Conservation (phyloP, 306 rosid genomes). For the Echinosophora koreensis region DNA sequence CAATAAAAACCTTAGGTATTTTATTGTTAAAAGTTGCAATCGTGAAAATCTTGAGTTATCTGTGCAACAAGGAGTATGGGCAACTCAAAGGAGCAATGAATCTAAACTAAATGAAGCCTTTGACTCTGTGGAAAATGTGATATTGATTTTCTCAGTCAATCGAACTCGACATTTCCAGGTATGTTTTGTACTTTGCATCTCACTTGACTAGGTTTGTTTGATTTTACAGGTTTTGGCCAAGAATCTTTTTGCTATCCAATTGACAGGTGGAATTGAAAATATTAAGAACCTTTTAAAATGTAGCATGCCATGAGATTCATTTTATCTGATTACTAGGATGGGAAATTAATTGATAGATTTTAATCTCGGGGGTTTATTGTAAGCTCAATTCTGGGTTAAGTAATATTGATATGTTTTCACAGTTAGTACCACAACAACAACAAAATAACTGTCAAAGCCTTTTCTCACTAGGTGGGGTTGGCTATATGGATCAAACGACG, state of each 20-base stretch:
- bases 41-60: constrained; percentile 99
- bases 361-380: constrained; percentile 5
- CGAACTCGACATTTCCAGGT: constrained; percentile 99
- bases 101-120: constrained; percentile 98
- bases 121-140: constrained; percentile 93
- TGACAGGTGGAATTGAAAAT: constrained; percentile 22
- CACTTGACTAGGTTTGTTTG: constrained; percentile 31
- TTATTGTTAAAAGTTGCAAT: constrained; percentile 99
- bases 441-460: too few species aligned
- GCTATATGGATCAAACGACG: too few species aligned
- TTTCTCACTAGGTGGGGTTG: too few species aligned
- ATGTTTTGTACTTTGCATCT: constrained; percentile 41
- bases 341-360: constrained; percentile 8
- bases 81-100: constrained; percentile 99
- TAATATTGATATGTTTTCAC: constrained; percentile 1
- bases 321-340: constrained; percentile 28
- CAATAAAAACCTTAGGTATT: constrained; percentile 80
- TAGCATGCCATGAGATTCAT: constrained; percentile 27
- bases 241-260: constrained; percentile 27
- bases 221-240: constrained; percentile 28
- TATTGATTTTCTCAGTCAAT: constrained; percentile 96
- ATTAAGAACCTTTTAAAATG: constrained; percentile 29
- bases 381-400: constrained; percentile 26
- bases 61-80: constrained; percentile 99
- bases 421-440: not conserved